Conservation (phyloP, 202 grass and related monocot genomes). For the Zoysia matrella region DNA sequence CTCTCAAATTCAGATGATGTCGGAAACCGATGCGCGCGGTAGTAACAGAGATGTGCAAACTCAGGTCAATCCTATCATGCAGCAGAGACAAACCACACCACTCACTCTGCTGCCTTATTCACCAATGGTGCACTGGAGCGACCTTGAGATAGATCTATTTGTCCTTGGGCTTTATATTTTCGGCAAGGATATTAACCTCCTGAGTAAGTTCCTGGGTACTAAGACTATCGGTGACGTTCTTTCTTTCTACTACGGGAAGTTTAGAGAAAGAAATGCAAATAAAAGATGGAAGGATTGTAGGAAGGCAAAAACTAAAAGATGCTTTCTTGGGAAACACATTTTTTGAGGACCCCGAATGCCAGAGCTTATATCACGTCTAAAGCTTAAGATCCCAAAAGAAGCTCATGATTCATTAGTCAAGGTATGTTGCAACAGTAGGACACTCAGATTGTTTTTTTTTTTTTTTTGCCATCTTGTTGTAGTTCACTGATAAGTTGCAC, state of each 20-base stretch:
- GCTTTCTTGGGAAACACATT: no score
- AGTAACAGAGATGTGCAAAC: conserved; percentile 25
- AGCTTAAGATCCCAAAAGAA: conserved; percentile 55
- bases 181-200: conserved; percentile 71
- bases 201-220: conserved; percentile 62
- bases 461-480: conserved; percentile 11
- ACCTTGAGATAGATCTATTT: conserved; percentile 61
- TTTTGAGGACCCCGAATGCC: conserved; percentile 86
- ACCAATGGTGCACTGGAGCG: conserved; percentile 57
- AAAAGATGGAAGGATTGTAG: conserved; percentile 81
- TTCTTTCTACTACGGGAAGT: conserved; percentile 81
- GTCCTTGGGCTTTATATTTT: conserved; percentile 94
- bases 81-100: conserved; percentile 37
- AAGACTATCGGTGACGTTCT: conserved; percentile 68
- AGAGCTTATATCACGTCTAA: conserved; percentile 74
- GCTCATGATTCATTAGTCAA: conserved; percentile 62
- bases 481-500: conserved; percentile 24
- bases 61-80: conserved; percentile 20
- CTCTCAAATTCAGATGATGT: conserved; percentile 3
- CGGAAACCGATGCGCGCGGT: conserved; percentile 36
- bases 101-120: conserved; percentile 60
- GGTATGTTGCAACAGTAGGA: background rate
- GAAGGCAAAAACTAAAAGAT: conserved; percentile 74
- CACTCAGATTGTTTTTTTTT: no score
- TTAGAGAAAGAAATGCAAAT: conserved; percentile 60